Evolutionary conservation across 2,329 filamentous ascomycete species (phyloP), one percentile per base, ranked within the genome.

Genomic region (Furcasterigmium sp.): DNA sequence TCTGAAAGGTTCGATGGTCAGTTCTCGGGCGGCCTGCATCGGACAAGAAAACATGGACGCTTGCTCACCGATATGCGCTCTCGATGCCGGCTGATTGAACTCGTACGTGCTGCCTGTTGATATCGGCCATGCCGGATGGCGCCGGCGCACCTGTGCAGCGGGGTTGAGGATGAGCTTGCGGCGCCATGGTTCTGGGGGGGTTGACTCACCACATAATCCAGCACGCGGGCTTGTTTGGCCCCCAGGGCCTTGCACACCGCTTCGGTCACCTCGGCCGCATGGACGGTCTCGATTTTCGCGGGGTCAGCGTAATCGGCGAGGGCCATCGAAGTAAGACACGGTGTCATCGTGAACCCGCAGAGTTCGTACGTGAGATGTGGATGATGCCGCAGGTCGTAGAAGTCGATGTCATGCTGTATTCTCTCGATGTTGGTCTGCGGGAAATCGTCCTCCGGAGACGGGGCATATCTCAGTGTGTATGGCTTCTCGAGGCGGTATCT

Each of bases 11-110:
- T n/a, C n/a, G n/a, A n/a, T n/a, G n/a, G n/a, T n/a, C n/a, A n/a
- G n/a, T n/a, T n/a, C n/a, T n/a, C n/a, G n/a, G n/a, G n/a, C n/a
- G n/a, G n/a, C n/a, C n/a, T n/a, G n/a, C n/a, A 19, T 32, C 8
- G 10, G 19, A 3, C 3, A 15, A 5, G 9, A 17, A 36, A 13
- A 19, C 14, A 20, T n/a, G n/a, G n/a, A n/a, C n/a, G n/a, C n/a
- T n/a, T n/a, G n/a, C 42, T 44, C 13, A 39, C 42, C 42, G 29
- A 44, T 44, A 34, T 44, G 42, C 28, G 42, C 42, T 13, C 42
- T 32, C 5, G 42, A 44, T 7, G 42, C 42, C 25, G 42, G 42
- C 36, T 44, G 42, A 28, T 44, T 44, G 19, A 11, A 39, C 11
- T 36, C 26, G 21, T 44, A 44, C 5, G 20, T 15, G 21, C 10